Conservation (phyloP, 495 filamentous ascomycete genomes). For the Halenospora varia region DNA sequence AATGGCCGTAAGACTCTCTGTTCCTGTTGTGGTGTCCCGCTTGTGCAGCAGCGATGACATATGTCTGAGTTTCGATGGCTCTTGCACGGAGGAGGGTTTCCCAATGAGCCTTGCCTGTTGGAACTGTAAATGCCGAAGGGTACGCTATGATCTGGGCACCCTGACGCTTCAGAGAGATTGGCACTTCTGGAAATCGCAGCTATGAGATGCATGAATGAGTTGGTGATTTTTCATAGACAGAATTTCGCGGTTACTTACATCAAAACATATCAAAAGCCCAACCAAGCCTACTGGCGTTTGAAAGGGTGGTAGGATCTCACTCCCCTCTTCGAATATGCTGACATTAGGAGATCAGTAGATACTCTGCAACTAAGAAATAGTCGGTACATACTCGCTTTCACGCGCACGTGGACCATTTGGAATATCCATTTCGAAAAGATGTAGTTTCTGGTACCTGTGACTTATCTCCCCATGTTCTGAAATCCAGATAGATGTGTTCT, state of each 20-base stretch:
- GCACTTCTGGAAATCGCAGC: slow-evolving; percentile 77
- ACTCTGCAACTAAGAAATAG: not conserved
- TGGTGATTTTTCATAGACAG: too few relatives aligned
- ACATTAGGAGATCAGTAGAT: not conserved
- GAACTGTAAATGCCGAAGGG: slow-evolving; percentile 87
- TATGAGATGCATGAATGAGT: not conserved
- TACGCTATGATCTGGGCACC: slow-evolving; percentile 75
- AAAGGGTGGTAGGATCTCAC: slow-evolving; percentile 61
- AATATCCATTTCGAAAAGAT: slow-evolving; percentile 71
- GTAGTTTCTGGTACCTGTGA: slow-evolving; percentile 71
- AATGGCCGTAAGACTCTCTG: slow-evolving; percentile 80
- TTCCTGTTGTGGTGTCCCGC: slow-evolving; percentile 79
- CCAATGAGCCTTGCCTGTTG: slow-evolving; percentile 87
- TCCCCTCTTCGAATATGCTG: slow-evolving; percentile 41
- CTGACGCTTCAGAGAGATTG: slow-evolving; percentile 59
- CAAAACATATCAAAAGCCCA: slow-evolving; percentile 83
- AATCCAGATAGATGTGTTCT: slow-evolving; percentile 69
- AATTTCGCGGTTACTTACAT: slow-evolving; percentile 61
- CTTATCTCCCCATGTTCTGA: slow-evolving; percentile 56
- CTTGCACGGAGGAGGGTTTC: slow-evolving; percentile 69
- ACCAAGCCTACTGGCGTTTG: slow-evolving; percentile 68
- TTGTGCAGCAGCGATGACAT: slow-evolving; percentile 86
- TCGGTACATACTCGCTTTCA: slow-evolving; percentile 12
- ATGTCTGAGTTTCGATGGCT: slow-evolving; percentile 87
- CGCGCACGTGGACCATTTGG: slow-evolving; percentile 62